Conservation (phyloP, 805 yeast species). For the Saccharomycopsis lassenensis region DNA sequence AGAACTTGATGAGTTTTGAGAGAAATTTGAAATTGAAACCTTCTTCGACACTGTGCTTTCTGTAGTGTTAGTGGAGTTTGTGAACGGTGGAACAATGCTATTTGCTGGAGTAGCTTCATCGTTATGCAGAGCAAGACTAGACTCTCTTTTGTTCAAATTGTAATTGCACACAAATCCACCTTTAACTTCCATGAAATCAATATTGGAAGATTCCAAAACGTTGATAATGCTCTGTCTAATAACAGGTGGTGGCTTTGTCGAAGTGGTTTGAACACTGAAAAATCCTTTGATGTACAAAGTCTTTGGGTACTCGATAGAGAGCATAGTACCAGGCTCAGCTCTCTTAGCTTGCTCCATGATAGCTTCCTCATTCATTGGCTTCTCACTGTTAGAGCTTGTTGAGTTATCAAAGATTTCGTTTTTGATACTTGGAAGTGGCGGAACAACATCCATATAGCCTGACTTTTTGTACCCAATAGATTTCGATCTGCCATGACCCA, state of each 20-base stretch:
- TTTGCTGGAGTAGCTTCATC: not conserved
- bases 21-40: constrained; percentile 13
- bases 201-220: constrained; percentile 65
- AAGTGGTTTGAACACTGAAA: constrained; percentile 89
- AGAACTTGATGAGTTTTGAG: constrained; percentile 14
- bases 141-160: constrained; percentile 4
- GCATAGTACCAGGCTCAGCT: constrained; percentile 76
- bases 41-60: constrained; percentile 15
- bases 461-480: constrained; percentile 27
- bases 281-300: constrained; percentile 87
- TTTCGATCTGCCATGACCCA: constrained; percentile 68
- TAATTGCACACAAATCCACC: constrained; percentile 82
- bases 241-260: constrained; percentile 82
- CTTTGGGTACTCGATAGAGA: constrained; percentile 86
- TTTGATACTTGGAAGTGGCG: constrained; percentile 25
- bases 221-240: constrained; percentile 76
- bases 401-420: constrained; percentile 41
- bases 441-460: constrained; percentile 18
- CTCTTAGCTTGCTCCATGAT: constrained; percentile 37
- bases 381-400: constrained; percentile 17
- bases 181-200: constrained; percentile 76
- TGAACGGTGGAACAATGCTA: constrained; percentile 5
- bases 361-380: constrained; percentile 35
- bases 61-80: constrained; percentile 1
- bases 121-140: constrained; percentile 1